phyloP scores from a whole-genome alignment of 2,329 filamentous ascomycete genomes.

The Zarea fungicola region DNA sequence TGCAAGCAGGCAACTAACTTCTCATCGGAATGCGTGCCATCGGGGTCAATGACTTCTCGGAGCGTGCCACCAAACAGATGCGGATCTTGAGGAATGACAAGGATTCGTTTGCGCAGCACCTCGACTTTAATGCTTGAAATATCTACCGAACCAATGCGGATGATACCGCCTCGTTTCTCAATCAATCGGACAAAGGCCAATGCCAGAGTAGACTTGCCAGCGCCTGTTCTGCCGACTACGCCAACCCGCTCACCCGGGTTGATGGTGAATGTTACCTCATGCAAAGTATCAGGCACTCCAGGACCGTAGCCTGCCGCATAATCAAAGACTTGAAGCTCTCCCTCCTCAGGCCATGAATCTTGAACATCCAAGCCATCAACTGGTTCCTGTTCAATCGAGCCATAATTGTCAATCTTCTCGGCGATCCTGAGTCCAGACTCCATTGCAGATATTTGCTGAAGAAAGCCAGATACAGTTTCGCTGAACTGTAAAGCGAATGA shows the following conservation, averaged over 20 bases:
- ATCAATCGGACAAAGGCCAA: not conserved
- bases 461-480: slow-evolving; percentile 50
- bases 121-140: slow-evolving; percentile 60
- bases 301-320: slow-evolving; percentile 61
- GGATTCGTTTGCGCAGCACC: slow-evolving; percentile 59
- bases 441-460: slow-evolving; percentile 57
- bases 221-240: slow-evolving; percentile 1
- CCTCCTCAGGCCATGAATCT: slow-evolving; percentile 63
- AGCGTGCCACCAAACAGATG: slow-evolving; percentile 69
- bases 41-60: slow-evolving; percentile 64
- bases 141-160: not conserved
- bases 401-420: slow-evolving; percentile 64
- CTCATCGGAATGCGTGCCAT: slow-evolving; percentile 56
- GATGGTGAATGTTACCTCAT: slow-evolving; percentile 56
- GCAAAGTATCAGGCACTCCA: slow-evolving; percentile 60
- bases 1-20: slow-evolving; percentile 59
- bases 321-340: slow-evolving; percentile 59
- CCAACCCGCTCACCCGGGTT: slow-evolving; percentile 55
- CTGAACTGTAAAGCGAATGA: slow-evolving; percentile 62
- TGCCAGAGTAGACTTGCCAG: slow-evolving; percentile 4
- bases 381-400: slow-evolving; percentile 56
- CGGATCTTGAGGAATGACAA: slow-evolving; percentile 68
- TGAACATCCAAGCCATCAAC: slow-evolving; percentile 51
- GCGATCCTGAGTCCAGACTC: slow-evolving; percentile 67
- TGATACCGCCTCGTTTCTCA: not conserved